Evolutionary conservation across 331 rosid species (phyloP).

Genomic region (Rosa hybrid): DNA sequence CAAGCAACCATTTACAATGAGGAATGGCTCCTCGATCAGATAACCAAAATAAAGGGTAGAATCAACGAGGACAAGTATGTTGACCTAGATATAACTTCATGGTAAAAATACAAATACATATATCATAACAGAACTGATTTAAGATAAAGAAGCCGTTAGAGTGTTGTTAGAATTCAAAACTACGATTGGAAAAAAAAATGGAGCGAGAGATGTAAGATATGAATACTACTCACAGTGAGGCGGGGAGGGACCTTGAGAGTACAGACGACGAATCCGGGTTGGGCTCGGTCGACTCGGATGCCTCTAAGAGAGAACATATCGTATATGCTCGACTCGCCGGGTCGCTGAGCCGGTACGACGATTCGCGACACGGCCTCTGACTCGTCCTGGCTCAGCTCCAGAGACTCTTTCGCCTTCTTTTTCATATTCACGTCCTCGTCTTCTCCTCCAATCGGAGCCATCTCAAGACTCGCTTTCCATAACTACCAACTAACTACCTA

Average conservation of each 20-base stretch:
- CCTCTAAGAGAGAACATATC: slow-evolving; percentile 55
- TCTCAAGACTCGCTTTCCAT: neutral
- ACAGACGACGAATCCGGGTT: slow-evolving; percentile 62
- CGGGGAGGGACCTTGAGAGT: slow-evolving; percentile 70
- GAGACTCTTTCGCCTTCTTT: slow-evolving; percentile 41
- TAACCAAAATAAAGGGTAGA: too few relatives aligned
- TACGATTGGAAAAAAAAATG: neutral
- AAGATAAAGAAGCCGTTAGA: too few relatives aligned
- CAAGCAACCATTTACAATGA: too few relatives aligned
- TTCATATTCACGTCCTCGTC: slow-evolving; percentile 34
- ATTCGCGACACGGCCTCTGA: slow-evolving; percentile 48
- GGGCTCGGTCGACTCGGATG: slow-evolving; percentile 69
- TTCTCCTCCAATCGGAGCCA: neutral
- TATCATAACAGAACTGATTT: too few relatives aligned
- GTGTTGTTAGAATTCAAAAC: too few relatives aligned
- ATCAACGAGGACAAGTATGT: too few relatives aligned
- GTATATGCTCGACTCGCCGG: slow-evolving; percentile 43
- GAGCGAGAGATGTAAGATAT: neutral
- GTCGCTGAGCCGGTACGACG: slow-evolving; percentile 32
- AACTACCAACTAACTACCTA: neutral
- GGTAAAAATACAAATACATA: too few relatives aligned
- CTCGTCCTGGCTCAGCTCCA: slow-evolving; percentile 46
- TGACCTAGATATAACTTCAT: too few relatives aligned
- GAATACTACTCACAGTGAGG: slow-evolving; percentile 45
- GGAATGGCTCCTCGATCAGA: too few relatives aligned